Conservation (phyloP, 2,329 filamentous ascomycete genomes). For the Fusarium sterilihyphosum region DNA sequence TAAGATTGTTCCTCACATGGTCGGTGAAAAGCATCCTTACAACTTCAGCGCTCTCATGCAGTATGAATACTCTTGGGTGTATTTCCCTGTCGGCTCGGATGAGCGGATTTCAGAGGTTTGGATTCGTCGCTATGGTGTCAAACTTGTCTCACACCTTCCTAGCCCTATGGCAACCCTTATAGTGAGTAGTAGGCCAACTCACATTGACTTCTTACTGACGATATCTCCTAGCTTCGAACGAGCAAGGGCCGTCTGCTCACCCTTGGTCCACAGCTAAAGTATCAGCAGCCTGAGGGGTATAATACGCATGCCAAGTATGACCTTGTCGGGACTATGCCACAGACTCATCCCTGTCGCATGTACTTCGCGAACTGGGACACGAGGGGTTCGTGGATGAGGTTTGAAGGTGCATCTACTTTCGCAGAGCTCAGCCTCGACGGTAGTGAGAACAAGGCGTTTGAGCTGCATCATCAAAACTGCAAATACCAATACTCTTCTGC, state of each 20-base stretch:
- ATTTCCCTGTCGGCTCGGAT: neutral
- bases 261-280: neutral
- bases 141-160: neutral
- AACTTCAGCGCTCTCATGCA: rapidly evolving
- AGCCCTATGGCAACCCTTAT: neutral
- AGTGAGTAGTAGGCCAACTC: rapidly evolving
- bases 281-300: rapidly evolving
- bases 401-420: neutral
- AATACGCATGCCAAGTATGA: neutral
- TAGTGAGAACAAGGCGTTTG: rapidly evolving
- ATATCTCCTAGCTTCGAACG: neutral
- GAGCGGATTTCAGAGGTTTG: neutral
- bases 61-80: rapidly evolving
- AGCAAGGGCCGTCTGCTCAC: neutral
- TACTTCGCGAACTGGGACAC: neutral
- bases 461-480: rapidly evolving
- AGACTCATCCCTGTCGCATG: neutral
- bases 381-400: rapidly evolving
- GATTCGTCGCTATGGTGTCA: neutral
- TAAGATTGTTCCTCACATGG: neutral
- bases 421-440: rapidly evolving
- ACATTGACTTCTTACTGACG: neutral
- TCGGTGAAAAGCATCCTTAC: neutral
- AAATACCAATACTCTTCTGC: neutral
- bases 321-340: rapidly evolving